Percentiles rank a stretch among this genome's conserved stretches.
Conservation (phyloP, 768 basidiomycete genomes). For the Boletus subparvulus region DNA sequence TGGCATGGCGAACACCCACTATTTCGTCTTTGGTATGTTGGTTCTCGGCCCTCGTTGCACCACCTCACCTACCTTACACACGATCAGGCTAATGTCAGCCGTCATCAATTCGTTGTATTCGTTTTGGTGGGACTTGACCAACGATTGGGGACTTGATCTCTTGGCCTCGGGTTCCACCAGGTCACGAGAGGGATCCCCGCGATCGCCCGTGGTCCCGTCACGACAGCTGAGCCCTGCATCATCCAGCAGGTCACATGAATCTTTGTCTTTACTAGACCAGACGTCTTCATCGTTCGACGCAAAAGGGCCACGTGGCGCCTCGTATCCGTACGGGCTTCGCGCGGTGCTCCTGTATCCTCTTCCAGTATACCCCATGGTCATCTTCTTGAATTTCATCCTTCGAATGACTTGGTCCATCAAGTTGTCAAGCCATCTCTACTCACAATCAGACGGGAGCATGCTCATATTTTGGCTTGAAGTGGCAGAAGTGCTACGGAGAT, state of each 20-base stretch:
- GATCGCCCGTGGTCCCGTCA: slow-evolving; percentile 44
- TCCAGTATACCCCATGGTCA: slow-evolving; percentile 77
- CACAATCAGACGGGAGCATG: slow-evolving; percentile 70
- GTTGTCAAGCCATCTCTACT: slow-evolving; percentile 82
- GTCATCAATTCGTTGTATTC: slow-evolving; percentile 89
- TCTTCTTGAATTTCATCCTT: slow-evolving; percentile 81
- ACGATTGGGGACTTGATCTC: slow-evolving; percentile 93
- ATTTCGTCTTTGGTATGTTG: slow-evolving; percentile 79
- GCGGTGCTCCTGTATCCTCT: slow-evolving; percentile 74
- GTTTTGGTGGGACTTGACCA: slow-evolving; percentile 99
- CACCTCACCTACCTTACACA: slow-evolving; percentile 3
- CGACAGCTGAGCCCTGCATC: slow-evolving; percentile 38
- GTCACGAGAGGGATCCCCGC: slow-evolving; percentile 37
- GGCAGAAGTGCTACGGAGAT: slow-evolving; percentile 84
- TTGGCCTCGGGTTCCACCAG: slow-evolving; percentile 42
- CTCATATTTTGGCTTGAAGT: slow-evolving; percentile 90
- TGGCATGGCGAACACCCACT: slow-evolving; percentile 79
- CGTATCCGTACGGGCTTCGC: slow-evolving; percentile 73
- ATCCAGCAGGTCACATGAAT: slow-evolving; percentile 15
- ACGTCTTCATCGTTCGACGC: slow-evolving; percentile 19
- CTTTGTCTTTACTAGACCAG: neutral
- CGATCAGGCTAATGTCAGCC: slow-evolving; percentile 74
- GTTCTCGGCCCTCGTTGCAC: neutral
- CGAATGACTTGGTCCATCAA: slow-evolving; percentile 95
- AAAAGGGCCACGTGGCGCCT: slow-evolving; percentile 12